phyloP scores from a whole-genome alignment of 257 asterid species.

The Linderniella brevidens region DNA sequence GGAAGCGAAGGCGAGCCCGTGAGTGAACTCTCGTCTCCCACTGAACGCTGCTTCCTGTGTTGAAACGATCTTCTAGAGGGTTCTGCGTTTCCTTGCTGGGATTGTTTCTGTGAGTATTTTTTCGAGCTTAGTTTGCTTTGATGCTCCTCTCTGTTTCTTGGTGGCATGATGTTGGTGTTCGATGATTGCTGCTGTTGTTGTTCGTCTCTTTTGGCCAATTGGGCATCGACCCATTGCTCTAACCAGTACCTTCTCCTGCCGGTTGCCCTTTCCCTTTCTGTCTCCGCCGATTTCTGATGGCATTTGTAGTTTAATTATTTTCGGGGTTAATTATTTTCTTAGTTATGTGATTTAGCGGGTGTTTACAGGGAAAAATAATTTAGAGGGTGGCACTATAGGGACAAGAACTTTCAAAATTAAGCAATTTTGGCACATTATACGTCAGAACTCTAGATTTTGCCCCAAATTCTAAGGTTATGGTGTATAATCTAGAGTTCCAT shows the following conservation, averaged over 20 bases:
- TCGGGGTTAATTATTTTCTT: too few relatives aligned
- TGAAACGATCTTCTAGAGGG: constrained; percentile 41
- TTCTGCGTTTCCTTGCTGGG: constrained; percentile 24
- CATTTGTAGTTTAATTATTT: too few relatives aligned
- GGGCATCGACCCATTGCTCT: constrained; percentile 84
- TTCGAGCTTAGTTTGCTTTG: constrained; percentile 16
- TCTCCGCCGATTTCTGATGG: constrained; percentile 71
- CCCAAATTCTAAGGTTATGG: too few relatives aligned
- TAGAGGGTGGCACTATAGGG: too few relatives aligned
- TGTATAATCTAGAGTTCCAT: too few relatives aligned
- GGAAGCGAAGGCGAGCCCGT: constrained; percentile 45
- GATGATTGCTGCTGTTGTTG: constrained; percentile 12
- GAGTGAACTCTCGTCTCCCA: constrained; percentile 37
- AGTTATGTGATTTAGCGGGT: too few relatives aligned
- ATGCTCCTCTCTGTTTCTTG: constrained; percentile 32
- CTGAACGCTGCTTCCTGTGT: constrained; percentile 54
- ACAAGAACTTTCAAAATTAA: too few relatives aligned
- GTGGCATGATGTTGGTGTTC: too few relatives aligned
- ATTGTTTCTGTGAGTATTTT: constrained; percentile 22
- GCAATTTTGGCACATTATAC: too few relatives aligned
- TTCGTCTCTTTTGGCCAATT: constrained; percentile 47
- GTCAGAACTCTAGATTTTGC: too few relatives aligned
- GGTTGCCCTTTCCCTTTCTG: constrained; percentile 41
- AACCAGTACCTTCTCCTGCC: constrained; percentile 65
- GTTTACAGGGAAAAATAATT: too few relatives aligned